phyloP scores from a whole-genome alignment of 805 yeast genomes.

The Metschnikowia arizonensis region DNA sequence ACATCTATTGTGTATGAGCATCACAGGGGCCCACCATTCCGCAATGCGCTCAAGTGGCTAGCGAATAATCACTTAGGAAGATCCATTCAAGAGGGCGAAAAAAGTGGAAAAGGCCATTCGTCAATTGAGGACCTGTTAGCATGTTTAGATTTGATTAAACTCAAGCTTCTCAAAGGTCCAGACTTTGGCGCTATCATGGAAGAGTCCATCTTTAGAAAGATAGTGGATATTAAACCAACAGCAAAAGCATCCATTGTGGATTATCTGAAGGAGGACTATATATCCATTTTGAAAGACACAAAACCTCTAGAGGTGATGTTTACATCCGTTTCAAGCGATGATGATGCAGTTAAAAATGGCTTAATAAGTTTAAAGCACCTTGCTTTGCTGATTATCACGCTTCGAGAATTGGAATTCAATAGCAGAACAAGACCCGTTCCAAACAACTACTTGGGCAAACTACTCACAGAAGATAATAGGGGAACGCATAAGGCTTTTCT shows the following conservation, averaged over 20 bases:
- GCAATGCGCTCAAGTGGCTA: constrained; percentile 74
- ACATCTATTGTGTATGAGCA: constrained; percentile 77
- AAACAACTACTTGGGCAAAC: constrained; percentile 19
- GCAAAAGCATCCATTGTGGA: constrained; percentile 26
- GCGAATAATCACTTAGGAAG: constrained; percentile 51
- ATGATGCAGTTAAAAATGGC: constrained; percentile 48
- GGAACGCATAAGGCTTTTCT: constrained; percentile 7
- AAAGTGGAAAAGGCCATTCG: constrained; percentile 62
- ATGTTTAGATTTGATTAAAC: constrained; percentile 70
- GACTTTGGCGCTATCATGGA: constrained; percentile 49
- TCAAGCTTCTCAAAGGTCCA: constrained; percentile 64
- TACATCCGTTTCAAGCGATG: constrained; percentile 53
- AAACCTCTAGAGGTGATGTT: constrained; percentile 18
- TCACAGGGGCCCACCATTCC: constrained; percentile 75
- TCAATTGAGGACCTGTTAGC: constrained; percentile 82
- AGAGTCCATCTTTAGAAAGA: constrained; percentile 9
- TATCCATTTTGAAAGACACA: constrained; percentile 8
- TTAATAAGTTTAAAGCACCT: constrained; percentile 37
- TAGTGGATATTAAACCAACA: constrained; percentile 6
- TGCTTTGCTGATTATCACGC: constrained; percentile 46
- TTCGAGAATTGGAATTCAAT: constrained; percentile 56
- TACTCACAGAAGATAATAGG: constrained; percentile 7
- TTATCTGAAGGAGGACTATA: constrained; percentile 22
- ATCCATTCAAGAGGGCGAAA: constrained; percentile 62
- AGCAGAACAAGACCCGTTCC: constrained; percentile 25